Conservation (phyloP, 1,139 yeast genomes). For the Saccharomyces pastorianus region DNA sequence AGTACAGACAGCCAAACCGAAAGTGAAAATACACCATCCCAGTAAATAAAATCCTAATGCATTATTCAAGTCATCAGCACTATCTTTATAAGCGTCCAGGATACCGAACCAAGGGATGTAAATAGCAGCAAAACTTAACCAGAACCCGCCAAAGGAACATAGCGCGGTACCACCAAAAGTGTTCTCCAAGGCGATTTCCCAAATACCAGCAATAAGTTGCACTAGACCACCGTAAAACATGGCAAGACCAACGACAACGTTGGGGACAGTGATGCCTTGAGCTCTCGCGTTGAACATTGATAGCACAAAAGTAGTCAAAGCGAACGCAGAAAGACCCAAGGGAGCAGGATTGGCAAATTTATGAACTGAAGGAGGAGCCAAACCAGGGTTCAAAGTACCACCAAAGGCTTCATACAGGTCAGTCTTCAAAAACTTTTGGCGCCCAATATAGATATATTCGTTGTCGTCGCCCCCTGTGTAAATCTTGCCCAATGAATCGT, state of each 20-base stretch:
- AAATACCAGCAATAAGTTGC: conserved; percentile 66
- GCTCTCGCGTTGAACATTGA: conserved; percentile 58
- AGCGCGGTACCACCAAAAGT: conserved; percentile 88
- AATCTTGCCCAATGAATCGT: conserved; percentile 20
- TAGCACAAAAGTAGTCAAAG: conserved; percentile 74
- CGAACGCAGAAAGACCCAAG: conserved; percentile 75
- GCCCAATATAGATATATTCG: conserved; percentile 52
- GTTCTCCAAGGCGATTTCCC: conserved; percentile 68
- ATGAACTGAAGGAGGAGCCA: conserved; percentile 45
- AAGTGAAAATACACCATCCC: conserved; percentile 78
- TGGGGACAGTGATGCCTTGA: conserved; percentile 45
- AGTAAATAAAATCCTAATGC: conserved; percentile 69
- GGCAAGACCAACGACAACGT: conserved; percentile 53
- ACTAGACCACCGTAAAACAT: conserved; percentile 64
- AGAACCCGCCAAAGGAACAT: conserved; percentile 78
- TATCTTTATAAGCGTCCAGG: conserved; percentile 42
- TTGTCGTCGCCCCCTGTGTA: conserved; percentile 35
- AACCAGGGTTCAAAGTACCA: conserved; percentile 50
- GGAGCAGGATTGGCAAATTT: conserved; percentile 87
- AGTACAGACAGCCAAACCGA: conserved; percentile 57
- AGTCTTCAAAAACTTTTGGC: conserved; percentile 46
- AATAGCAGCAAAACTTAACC: conserved; percentile 74
- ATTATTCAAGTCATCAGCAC: conserved; percentile 35
- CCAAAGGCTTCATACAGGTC: conserved; percentile 52
- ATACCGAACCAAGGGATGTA: conserved; percentile 70